phyloP scores from a whole-genome alignment of 2,329 filamentous ascomycete species.

The Paecilomyces formosus region DNA sequence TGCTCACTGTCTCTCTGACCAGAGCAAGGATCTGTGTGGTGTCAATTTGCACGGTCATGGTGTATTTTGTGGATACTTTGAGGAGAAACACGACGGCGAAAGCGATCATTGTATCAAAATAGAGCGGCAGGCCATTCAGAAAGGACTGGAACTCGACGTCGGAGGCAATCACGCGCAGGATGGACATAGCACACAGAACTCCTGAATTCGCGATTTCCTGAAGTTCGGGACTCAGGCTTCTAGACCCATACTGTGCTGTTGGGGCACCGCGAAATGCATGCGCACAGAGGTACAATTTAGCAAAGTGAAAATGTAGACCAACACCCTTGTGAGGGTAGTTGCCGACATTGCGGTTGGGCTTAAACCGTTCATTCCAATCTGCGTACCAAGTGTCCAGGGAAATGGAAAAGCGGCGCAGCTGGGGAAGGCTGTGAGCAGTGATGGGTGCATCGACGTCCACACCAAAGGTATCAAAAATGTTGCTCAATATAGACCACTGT shows the following conservation, averaged over 20 bases:
- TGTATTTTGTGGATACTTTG: conserved; percentile 27
- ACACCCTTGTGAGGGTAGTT: conserved; percentile 41
- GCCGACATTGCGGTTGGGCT: conserved; percentile 31
- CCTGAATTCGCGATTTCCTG: conserved; percentile 31
- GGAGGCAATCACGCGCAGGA: conserved; percentile 24
- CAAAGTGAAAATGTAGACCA: conserved; percentile 39
- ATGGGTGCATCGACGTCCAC: conserved; percentile 21
- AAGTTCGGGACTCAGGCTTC: conserved; percentile 20
- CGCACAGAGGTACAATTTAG: conserved; percentile 39
- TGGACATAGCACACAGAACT: conserved; percentile 27
- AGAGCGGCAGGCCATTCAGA: conserved; percentile 28
- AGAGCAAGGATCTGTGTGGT: conserved; percentile 16
- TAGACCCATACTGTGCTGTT: conserved; percentile 1
- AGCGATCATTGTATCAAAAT: conserved; percentile 34
- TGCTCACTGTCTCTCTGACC: conserved; percentile 12
- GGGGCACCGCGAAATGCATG: conserved; percentile 33
- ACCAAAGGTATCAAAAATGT: conserved; percentile 25
- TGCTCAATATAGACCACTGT: conserved; percentile 22
- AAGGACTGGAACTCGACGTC: conserved; percentile 27
- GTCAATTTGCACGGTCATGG: conserved; percentile 16
- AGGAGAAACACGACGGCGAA: conserved; percentile 33
- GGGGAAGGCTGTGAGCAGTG: conserved; percentile 7
- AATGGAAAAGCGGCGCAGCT: conserved; percentile 13
- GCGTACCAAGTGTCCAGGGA: conserved; percentile 14
- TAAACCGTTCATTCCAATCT: conserved; percentile 13